A percentile compares a stretch with the other conserved stretches of the same genome.
Evolutionary conservation across 345 rosid genomes (phyloP).

Genomic region (Salix suchowensis): DNA sequence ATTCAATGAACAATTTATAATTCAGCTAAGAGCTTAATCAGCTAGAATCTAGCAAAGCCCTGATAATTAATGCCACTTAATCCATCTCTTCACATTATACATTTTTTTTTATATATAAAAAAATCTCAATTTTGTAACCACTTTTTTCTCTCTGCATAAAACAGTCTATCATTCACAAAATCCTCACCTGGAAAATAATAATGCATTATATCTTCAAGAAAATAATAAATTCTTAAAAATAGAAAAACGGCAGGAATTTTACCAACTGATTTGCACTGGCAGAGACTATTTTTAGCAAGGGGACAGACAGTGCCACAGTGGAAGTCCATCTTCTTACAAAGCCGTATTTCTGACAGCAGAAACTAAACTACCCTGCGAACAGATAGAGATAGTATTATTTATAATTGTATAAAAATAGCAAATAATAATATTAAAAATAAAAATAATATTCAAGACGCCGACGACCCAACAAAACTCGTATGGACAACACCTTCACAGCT

Average conservation of each 20-base stretch:
- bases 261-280: background rate
- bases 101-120: too few species aligned
- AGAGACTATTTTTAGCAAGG: background rate
- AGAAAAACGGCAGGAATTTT: background rate
- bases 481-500: background rate
- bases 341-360: constrained; percentile 17
- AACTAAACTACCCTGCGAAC: background rate
- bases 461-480: constrained; percentile 15
- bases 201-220: too few species aligned
- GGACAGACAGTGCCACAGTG: background rate
- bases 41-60: background rate
- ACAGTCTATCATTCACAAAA: background rate
- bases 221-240: background rate
- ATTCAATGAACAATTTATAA: background rate
- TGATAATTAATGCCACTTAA: background rate
- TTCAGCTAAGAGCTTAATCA: background rate
- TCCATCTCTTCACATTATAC: background rate
- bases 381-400: background rate
- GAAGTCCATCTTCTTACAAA: background rate
- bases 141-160: background rate
- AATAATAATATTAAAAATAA: background rate
- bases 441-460: constrained; percentile 12
- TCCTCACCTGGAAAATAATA: background rate
- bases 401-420: background rate
- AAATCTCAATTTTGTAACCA: too few species aligned